Evolutionary conservation across 2,329 filamentous ascomycete genomes (phyloP).

Genomic region (Colletotrichum theobromicola): DNA sequence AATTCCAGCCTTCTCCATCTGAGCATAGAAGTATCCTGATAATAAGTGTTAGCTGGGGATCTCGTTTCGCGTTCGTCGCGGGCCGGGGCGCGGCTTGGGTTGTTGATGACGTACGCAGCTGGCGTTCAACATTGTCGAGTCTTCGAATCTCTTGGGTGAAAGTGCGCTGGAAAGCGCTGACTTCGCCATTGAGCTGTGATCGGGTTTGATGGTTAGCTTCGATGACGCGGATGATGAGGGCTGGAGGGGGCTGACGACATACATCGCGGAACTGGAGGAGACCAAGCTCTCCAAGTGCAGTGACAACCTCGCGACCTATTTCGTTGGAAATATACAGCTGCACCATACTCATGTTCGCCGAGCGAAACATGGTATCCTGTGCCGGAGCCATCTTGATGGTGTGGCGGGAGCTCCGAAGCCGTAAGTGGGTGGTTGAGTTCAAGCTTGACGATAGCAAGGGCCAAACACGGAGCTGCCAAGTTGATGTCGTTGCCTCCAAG

Average conservation of each 20-base stretch:
- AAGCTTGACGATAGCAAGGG: conserved; percentile 21
- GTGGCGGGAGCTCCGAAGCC: conserved; percentile 24
- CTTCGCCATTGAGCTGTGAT: conserved; percentile 84
- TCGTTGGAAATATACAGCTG: conserved; percentile 99
- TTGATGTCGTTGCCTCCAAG: conserved; percentile 25
- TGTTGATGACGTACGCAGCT: conserved; percentile 75
- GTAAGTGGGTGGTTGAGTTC: conserved; percentile 9
- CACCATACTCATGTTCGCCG: conserved; percentile 99
- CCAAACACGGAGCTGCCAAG: conserved; percentile 21
- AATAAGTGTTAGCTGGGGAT: conserved; percentile 32
- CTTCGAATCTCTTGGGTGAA: conserved; percentile 98
- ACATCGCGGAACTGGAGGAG: conserved; percentile 98
- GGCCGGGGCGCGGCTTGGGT: neutral
- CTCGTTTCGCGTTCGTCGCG: neutral
- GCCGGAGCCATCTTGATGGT: conserved; percentile 62
- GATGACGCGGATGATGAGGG: neutral
- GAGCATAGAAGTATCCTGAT: conserved; percentile 86
- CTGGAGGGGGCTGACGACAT: conserved; percentile 43
- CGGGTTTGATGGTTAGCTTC: conserved; percentile 24
- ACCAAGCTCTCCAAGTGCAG: conserved; percentile 93
- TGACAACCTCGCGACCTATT: conserved; percentile 97
- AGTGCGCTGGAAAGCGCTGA: conserved; percentile 93
- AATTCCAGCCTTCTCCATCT: conserved; percentile 94
- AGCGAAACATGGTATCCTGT: conserved; percentile 97
- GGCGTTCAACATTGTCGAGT: conserved; percentile 96